phyloP scores from a whole-genome alignment of 495 filamentous ascomycete genomes.

The Neurospora hispaniola region DNA sequence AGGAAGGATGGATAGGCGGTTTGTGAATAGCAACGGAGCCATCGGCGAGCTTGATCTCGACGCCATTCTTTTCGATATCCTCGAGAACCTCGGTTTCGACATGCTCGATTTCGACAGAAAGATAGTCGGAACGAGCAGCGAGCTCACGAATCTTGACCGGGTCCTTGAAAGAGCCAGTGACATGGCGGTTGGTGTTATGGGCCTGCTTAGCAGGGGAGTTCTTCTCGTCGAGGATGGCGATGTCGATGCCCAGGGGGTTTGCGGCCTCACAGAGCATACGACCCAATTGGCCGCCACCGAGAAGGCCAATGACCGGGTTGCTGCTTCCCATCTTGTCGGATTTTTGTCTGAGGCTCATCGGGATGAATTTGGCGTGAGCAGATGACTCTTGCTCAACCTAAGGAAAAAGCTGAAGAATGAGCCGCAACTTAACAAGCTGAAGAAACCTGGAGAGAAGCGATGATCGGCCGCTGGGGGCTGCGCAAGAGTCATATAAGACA shows the following conservation, averaged over 20 bases:
- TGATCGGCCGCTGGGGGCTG: background rate
- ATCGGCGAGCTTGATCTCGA: conserved; percentile 36
- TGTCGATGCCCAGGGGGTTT: conserved; percentile 71
- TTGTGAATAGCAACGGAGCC: conserved; percentile 28
- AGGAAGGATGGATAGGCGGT: conserved; percentile 69
- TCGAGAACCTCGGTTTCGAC: conserved; percentile 89
- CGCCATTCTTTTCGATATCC: conserved; percentile 54
- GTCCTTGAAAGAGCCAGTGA: conserved; percentile 80
- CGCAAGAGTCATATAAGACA: conserved; percentile 2
- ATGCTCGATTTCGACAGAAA: conserved; percentile 98
- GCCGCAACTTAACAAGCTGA: background rate
- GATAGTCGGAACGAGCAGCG: conserved; percentile 64
- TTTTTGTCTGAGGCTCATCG: conserved; percentile 2
- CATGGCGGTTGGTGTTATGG: conserved; percentile 60
- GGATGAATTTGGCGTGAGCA: conserved; percentile 5
- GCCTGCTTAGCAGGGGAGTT: conserved; percentile 86
- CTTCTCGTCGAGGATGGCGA: conserved; percentile 69
- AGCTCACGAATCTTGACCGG: conserved; percentile 63
- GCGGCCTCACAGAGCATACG: conserved; percentile 94
- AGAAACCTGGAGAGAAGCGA: background rate
- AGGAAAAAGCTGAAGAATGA: background rate
- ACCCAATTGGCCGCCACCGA: conserved; percentile 66
- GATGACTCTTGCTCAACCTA: conserved; percentile 4
- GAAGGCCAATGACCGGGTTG: conserved; percentile 31
- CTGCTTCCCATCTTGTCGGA: conserved; percentile 11